A percentile compares a stretch with the other conserved stretches of the same genome.
phyloP scores from a whole-genome alignment of 2,329 filamentous ascomycete species.

The Tolypocladium sp. region DNA sequence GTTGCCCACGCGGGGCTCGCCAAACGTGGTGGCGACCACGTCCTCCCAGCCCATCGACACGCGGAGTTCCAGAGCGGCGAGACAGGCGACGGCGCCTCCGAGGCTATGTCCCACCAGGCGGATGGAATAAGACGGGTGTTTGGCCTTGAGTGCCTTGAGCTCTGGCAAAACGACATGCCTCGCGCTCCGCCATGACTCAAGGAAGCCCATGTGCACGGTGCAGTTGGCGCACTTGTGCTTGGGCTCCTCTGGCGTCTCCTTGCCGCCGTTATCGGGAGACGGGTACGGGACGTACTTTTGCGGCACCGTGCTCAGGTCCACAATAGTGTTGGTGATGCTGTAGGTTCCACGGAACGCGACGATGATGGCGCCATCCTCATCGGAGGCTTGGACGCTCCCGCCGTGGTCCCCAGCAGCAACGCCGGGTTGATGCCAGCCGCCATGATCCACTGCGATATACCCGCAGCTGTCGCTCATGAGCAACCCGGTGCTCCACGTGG shows the following conservation, averaged over 20 bases:
- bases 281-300: slow-evolving; percentile 89
- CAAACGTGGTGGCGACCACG: slow-evolving; percentile 78
- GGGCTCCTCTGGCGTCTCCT: slow-evolving; percentile 21
- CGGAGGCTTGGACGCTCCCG: slow-evolving; percentile 11
- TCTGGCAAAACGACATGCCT: slow-evolving; percentile 59
- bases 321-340: slow-evolving; percentile 82
- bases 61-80: slow-evolving; percentile 76
- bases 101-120: slow-evolving; percentile 84
- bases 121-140: slow-evolving; percentile 63
- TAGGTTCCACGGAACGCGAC: slow-evolving; percentile 93
- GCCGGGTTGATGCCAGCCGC: slow-evolving; percentile 11
- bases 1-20: slow-evolving; percentile 68
- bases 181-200: slow-evolving; percentile 73
- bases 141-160: slow-evolving; percentile 47
- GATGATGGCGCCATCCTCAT: slow-evolving; percentile 45
- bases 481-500: slow-evolving; percentile 83
- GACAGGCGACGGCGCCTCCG: slow-evolving; percentile 81
- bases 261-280: slow-evolving; percentile 35
- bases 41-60: slow-evolving; percentile 65
- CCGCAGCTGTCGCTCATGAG: slow-evolving; percentile 86
- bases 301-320: slow-evolving; percentile 80
- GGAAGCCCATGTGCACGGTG: slow-evolving; percentile 86
- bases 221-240: slow-evolving; percentile 67
- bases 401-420: not conserved
- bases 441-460: slow-evolving; percentile 81